These are phyloP conservation scores for Aspergillus sp. DNA, from an alignment of 2,329 filamentous ascomycete species.

Conservation along the genomic window DNA sequence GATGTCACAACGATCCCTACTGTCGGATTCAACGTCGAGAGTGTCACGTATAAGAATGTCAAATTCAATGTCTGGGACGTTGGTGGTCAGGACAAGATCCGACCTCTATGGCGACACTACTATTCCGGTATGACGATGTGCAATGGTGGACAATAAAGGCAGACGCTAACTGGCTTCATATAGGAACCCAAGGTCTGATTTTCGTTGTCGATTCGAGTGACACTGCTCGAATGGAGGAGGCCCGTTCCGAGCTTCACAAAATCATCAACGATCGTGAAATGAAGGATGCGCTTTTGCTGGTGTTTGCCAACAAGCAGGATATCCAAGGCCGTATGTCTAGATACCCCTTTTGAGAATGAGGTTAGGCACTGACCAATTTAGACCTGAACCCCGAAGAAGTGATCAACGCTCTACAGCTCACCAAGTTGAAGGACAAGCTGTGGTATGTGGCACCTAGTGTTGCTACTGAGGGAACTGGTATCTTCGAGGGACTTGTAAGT, in stretches of 20 bases:
- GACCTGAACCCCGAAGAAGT: conserved; percentile 74
- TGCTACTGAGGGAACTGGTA: conserved; percentile 70
- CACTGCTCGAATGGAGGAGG: conserved; percentile 83
- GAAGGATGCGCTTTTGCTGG: conserved; percentile 85
- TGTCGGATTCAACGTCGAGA: conserved; percentile 98
- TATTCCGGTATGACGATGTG: conserved; percentile 56
- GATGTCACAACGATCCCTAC: conserved; percentile 97
- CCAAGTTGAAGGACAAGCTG: conserved; percentile 70
- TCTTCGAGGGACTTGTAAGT: conserved; percentile 67
- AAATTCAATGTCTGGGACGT: conserved; percentile 99
- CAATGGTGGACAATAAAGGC: neutral
- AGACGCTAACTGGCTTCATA: neutral
- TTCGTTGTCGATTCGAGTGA: conserved; percentile 98
- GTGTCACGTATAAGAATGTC: conserved; percentile 97
- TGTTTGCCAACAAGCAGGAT: conserved; percentile 99
- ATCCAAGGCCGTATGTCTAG: conserved; percentile 60
- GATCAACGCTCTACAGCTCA: conserved; percentile 66
- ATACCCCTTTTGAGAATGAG: neutral
- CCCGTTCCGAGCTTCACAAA: conserved; percentile 83
- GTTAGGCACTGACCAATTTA: conserved; percentile 27
- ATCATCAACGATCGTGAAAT: conserved; percentile 98
- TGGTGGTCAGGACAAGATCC: conserved; percentile 97
- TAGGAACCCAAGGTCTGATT: conserved; percentile 93
- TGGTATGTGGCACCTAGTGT: conserved; percentile 81
- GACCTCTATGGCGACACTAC: conserved; percentile 95